These are phyloP conservation scores for Globisporangium ultimum DNA, from an alignment of 352 stramenopile species.

Conservation along the genomic window DNA sequence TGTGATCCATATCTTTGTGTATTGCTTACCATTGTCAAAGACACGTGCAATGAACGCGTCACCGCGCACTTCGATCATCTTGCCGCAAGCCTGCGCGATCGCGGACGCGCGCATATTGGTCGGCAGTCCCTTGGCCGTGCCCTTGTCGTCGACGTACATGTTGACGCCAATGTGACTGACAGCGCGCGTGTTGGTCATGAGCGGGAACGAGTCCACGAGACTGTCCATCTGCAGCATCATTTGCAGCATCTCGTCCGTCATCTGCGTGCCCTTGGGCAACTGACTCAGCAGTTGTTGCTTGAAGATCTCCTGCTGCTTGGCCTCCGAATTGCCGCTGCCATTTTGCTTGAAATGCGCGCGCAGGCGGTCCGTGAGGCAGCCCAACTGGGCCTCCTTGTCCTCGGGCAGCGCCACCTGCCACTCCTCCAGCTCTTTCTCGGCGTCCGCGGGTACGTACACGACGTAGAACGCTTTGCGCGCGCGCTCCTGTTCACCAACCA, in stretches of 20 bases:
- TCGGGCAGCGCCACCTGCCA: conserved; percentile 61
- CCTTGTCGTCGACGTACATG: conserved; percentile 91
- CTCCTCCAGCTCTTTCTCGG: conserved; percentile 55
- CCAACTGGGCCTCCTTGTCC: conserved; percentile 78
- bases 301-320: conserved; percentile 73
- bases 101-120: conserved; percentile 77
- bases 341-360: conserved; percentile 71
- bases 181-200: conserved; percentile 77
- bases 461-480: conserved; percentile 64
- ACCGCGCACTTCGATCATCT: conserved; percentile 80
- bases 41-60: conserved; percentile 87
- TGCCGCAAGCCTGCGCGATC: conserved; percentile 78
- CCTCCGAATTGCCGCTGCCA: conserved; percentile 23
- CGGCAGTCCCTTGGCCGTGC: conserved; percentile 77
- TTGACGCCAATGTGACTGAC: conserved; percentile 77
- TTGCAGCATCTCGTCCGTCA: conserved; percentile 75
- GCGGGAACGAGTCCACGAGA: conserved; percentile 84
- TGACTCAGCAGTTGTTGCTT: conserved; percentile 78
- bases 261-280: conserved; percentile 51
- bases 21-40: conserved; percentile 77
- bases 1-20: not conserved
- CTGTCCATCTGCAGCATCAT: conserved; percentile 89
- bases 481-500: conserved; percentile 55
- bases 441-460: conserved; percentile 65
- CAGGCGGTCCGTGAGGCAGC: conserved; percentile 80